Conservation (phyloP, 192 early-diverging fungal genomes). For the Nowakowskiella sp. region DNA sequence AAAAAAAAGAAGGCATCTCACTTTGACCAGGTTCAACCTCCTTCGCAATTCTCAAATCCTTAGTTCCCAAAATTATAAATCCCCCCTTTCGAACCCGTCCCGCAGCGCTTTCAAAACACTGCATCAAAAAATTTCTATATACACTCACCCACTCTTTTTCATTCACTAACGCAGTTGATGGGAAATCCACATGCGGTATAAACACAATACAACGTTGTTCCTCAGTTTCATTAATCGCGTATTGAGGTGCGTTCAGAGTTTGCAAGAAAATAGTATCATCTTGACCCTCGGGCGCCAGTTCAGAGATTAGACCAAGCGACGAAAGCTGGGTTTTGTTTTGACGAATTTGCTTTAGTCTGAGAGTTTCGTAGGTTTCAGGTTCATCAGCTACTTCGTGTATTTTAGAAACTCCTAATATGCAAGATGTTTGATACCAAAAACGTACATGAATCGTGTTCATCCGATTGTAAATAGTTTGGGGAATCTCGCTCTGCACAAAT, state of each 20-base stretch:
- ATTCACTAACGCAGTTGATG: conserved; percentile 16
- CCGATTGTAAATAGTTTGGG: conserved; percentile 1
- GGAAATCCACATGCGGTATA: conserved; percentile 27
- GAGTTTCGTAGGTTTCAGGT: conserved; percentile 49
- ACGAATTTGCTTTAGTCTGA: conserved; percentile 46
- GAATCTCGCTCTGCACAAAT: conserved; percentile 16
- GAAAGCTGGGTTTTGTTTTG: conserved; percentile 56
- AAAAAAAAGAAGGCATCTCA: too few species aligned
- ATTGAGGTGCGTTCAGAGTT: conserved; percentile 10
- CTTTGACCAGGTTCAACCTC: too few species aligned
- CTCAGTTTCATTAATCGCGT: too few species aligned
- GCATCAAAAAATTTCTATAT: conserved; percentile 23
- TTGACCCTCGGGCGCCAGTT: conserved; percentile 41
- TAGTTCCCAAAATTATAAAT: conserved; percentile 26
- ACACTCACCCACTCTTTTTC: conserved; percentile 14
- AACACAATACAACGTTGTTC: conserved; percentile 14
- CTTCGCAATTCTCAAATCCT: conserved; percentile 20
- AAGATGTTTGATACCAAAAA: not conserved
- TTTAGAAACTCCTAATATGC: too few species aligned
- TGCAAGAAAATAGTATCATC: conserved; percentile 19
- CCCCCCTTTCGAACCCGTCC: conserved; percentile 17
- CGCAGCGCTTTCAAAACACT: conserved; percentile 14
- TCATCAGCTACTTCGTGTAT: conserved; percentile 19
- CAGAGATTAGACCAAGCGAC: conserved; percentile 62
- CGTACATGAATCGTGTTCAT: not conserved